Evolutionary conservation across 352 stramenopile species (phyloP), one percentile per base, ranked within the genome.

Genomic region (Paralagenidium karlingii): DNA sequence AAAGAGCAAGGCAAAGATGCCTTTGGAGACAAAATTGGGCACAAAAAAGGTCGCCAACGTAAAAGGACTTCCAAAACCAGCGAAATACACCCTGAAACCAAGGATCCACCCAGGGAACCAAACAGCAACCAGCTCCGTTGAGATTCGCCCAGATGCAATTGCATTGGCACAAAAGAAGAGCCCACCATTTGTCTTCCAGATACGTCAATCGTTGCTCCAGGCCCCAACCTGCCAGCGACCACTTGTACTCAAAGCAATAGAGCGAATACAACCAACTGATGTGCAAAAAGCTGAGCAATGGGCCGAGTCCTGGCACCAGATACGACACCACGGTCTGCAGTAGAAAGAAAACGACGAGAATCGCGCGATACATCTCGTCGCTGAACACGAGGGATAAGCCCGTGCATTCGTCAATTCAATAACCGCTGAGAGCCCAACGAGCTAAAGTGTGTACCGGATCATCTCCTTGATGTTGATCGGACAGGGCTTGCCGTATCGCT

Each of bases 191-290:
- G 37, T 87, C 62, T 58, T 92, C 79, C 30, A 92, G 58, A 49
- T 87, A 68, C 0, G 51, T 64, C 15, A 92, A 59, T 2, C 70
- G 63, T 38, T 73, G 70, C 47, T 92, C 79, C 2, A 92, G 68
- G 45, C 74, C 86, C 79, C 79, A 92, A 4, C 79, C 79, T 29
- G 75, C 76, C 22, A 89, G 53, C 27, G 74, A 87, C 79, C 79
- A 92, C 58, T 89, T 92, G 69, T 92, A 92, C 51, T 92, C 79
- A 45, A 90, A 92, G 58, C 76, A 89, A 47, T 92, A 92, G n/a
- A 92, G 68, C 32, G 79, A 83, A 53, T 92, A 92, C 20, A 92
- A 51, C 78, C 78, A 92, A 31, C 78, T 89, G 30, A 89, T 41
- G 45, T 89, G 74, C 37, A 89, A 74, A 38, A 92, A 92, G 49